A percentile compares a stretch with the other conserved stretches of the same genome.
Evolutionary conservation across 2,329 filamentous ascomycete genomes (phyloP).

Genomic region (Verticillium dahliae): DNA sequence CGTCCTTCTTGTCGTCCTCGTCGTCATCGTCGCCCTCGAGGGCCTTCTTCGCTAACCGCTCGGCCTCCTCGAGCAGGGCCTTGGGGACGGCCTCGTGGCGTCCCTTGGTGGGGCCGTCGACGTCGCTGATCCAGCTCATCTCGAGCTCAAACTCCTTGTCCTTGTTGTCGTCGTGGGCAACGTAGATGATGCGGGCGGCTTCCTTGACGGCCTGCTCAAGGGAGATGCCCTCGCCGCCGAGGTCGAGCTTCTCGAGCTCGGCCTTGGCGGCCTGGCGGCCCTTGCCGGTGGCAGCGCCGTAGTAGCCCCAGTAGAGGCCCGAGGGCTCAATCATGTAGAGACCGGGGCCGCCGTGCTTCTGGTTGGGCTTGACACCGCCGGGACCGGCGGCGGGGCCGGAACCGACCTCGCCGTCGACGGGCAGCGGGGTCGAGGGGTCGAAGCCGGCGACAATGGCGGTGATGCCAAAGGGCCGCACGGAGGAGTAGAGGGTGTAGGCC

Average conservation of each 20-base stretch:
- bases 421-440: slow-evolving; percentile 79
- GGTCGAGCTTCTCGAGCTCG: slow-evolving; percentile 94
- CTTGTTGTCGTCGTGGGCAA: slow-evolving; percentile 98
- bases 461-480: slow-evolving; percentile 92
- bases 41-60: slow-evolving; percentile 84
- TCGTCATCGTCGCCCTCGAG: slow-evolving; percentile 83
- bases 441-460: slow-evolving; percentile 91
- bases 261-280: slow-evolving; percentile 95
- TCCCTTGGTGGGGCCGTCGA: slow-evolving; percentile 84
- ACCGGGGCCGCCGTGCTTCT: slow-evolving; percentile 79
- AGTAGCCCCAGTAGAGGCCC: slow-evolving; percentile 97
- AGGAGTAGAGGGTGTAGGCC: slow-evolving; percentile 95
- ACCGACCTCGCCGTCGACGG: slow-evolving; percentile 88
- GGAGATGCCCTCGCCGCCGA: slow-evolving; percentile 68
- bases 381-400: slow-evolving; percentile 70
- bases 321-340: slow-evolving; percentile 99
- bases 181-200: slow-evolving; percentile 93
- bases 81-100: slow-evolving; percentile 90
- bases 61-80: slow-evolving; percentile 83
- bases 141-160: slow-evolving; percentile 99
- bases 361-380: slow-evolving; percentile 71
- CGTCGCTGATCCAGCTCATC: slow-evolving; percentile 93
- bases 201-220: slow-evolving; percentile 89
- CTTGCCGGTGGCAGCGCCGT: slow-evolving; percentile 95
- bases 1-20: slow-evolving; percentile 50